Evolutionary conservation across 78 protist genomes (phyloP).

Genomic region (Dictyostelium capitatum): DNA sequence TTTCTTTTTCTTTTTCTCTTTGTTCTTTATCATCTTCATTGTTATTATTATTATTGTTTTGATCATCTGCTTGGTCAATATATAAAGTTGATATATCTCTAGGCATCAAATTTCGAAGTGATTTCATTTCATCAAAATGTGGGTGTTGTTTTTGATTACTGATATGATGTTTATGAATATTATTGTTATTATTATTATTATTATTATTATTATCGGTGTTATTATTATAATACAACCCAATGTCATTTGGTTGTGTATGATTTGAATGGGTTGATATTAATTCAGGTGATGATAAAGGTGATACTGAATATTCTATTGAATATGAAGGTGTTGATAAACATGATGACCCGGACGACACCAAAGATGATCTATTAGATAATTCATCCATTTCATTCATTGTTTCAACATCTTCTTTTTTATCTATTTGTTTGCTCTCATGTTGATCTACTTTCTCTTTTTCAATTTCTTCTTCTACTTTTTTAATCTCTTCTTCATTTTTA

Average conservation of each 20-base stretch:
- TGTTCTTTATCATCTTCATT: neutral
- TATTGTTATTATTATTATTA: too few relatives aligned
- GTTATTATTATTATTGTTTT: neutral
- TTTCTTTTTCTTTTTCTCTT: neutral
- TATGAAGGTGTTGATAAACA: constrained; percentile 9
- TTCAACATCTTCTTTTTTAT: too few relatives aligned
- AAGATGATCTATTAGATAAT: too few relatives aligned
- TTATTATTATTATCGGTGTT: too few relatives aligned
- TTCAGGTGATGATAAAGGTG: neutral
- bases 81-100: neutral
- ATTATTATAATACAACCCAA: too few relatives aligned
- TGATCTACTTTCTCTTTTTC: too few relatives aligned
- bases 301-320: neutral
- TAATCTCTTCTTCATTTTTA: too few relatives aligned
- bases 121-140: neutral
- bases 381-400: too few relatives aligned
- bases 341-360: neutral
- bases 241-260: neutral
- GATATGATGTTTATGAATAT: neutral
- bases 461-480: too few relatives aligned
- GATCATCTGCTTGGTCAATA: neutral
- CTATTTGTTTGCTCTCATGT: too few relatives aligned
- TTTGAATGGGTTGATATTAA: neutral
- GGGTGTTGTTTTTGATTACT: neutral
- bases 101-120: neutral